Evolutionary conservation across 305 asterid species (phyloP).

Genomic region (Lippia alba): DNA sequence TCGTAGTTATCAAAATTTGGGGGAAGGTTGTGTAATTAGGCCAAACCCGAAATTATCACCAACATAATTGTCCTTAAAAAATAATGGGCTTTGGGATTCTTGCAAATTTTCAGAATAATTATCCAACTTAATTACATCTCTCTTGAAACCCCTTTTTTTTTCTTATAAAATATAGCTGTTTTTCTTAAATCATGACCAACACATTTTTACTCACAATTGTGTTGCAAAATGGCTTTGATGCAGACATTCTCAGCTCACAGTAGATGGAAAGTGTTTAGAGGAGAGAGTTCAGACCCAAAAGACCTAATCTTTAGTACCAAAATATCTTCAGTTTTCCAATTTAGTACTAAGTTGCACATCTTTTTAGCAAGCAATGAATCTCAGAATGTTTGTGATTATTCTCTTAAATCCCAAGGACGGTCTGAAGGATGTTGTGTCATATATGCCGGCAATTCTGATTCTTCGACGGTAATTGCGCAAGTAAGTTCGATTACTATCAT

Average conservation of each 20-base stretch:
- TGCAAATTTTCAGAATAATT: too few species aligned
- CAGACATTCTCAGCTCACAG: constrained; percentile 32
- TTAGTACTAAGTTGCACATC: constrained; percentile 42
- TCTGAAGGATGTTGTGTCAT: constrained; percentile 33
- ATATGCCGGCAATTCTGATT: constrained; percentile 29
- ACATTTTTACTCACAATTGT: too few species aligned
- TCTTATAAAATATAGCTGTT: too few species aligned
- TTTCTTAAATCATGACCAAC: too few species aligned
- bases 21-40: too few species aligned
- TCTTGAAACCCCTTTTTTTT: too few species aligned
- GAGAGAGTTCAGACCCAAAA: constrained; percentile 35
- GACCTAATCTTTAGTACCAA: constrained; percentile 39
- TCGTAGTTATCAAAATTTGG: too few species aligned
- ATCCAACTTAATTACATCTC: too few species aligned
- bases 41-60: too few species aligned
- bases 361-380: constrained; percentile 33
- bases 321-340: constrained; percentile 37
- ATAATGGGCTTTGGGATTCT: too few species aligned
- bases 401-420: neutral
- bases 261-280: constrained; percentile 49
- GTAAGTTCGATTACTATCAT: constrained; percentile 25
- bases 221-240: neutral
- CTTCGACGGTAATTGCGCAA: constrained; percentile 44
- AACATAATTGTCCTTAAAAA: too few species aligned
- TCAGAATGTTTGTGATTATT: too few species aligned